A percentile compares a stretch with the other conserved stretches of the same genome.
These are phyloP conservation scores for Sordaria brevicollis DNA, from an alignment of 495 filamentous ascomycete genomes.

Conservation along the genomic window DNA sequence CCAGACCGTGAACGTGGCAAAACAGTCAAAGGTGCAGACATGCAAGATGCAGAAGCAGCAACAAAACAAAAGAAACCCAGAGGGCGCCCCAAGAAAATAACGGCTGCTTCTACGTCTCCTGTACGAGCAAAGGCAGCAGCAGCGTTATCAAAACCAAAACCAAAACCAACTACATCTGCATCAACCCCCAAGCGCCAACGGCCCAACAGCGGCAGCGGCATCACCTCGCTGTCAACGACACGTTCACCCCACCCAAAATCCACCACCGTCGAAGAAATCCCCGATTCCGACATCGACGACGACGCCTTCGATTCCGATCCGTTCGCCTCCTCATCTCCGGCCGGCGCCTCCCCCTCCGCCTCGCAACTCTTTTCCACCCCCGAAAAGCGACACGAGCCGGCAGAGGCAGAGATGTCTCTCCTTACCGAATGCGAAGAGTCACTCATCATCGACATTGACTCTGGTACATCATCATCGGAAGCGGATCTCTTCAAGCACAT, in stretches of 20 bases:
- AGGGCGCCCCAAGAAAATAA: constrained; percentile 14
- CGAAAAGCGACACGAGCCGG: background rate
- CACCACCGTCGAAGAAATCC: constrained; percentile 53
- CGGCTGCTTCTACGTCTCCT: background rate
- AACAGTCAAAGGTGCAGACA: background rate
- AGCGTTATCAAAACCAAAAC: constrained; percentile 1
- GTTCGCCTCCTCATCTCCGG: constrained; percentile 7
- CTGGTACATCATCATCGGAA: constrained; percentile 28
- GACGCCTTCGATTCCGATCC: constrained; percentile 38
- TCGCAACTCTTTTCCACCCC: constrained; percentile 25
- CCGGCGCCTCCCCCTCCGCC: constrained; percentile 13
- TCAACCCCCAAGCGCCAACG: constrained; percentile 8
- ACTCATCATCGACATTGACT: constrained; percentile 18
- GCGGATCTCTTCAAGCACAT: constrained; percentile 48
- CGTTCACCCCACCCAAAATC: constrained; percentile 9
- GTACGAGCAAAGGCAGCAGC: background rate
- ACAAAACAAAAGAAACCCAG: constrained; percentile 3
- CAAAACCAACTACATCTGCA: constrained; percentile 7
- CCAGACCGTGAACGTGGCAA: background rate
- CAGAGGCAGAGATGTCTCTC: constrained; percentile 21
- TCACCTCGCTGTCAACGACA: background rate
- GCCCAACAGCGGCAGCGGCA: no score
- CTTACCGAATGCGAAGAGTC: constrained; percentile 31
- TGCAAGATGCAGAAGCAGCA: background rate
- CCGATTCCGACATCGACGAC: constrained; percentile 58